Conservation (phyloP, 768 basidiomycete genomes). For the Termitomyces titanicus region DNA sequence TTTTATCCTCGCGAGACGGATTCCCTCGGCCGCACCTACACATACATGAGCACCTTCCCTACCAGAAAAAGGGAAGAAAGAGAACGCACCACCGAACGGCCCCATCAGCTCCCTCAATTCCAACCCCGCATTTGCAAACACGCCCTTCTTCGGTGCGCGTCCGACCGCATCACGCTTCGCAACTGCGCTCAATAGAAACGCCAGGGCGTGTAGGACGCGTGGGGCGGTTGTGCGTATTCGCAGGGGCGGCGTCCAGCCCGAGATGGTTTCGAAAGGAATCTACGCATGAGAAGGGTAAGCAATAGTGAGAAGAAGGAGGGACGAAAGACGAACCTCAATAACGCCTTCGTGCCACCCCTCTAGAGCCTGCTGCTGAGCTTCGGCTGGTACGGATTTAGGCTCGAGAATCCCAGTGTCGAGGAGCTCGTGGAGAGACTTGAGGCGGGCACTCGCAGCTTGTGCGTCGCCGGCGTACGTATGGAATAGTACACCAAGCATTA, state of each 20-base stretch:
- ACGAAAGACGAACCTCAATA: slow-evolving; percentile 22
- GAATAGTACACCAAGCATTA: slow-evolving; percentile 59
- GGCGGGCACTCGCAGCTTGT: slow-evolving; percentile 41
- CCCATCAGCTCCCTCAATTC: slow-evolving; percentile 34
- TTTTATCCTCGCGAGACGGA: slow-evolving; percentile 49
- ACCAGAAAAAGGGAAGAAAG: no score
- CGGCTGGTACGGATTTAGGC: neutral
- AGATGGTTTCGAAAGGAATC: slow-evolving; percentile 28
- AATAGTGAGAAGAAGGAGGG: slow-evolving; percentile 2
- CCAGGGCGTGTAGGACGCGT: slow-evolving; percentile 56
- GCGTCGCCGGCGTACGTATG: slow-evolving; percentile 57
- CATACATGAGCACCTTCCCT: no score
- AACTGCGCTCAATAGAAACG: slow-evolving; percentile 61
- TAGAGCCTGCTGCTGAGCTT: neutral
- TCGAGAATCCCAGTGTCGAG: slow-evolving; percentile 56
- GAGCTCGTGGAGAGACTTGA: slow-evolving; percentile 60
- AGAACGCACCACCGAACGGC: slow-evolving; percentile 24
- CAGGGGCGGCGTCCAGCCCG: slow-evolving; percentile 17
- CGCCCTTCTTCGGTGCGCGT: slow-evolving; percentile 65
- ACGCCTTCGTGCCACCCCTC: slow-evolving; percentile 31
- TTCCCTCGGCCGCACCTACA: neutral
- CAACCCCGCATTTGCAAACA: slow-evolving; percentile 67
- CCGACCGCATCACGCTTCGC: slow-evolving; percentile 74
- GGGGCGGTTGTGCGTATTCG: slow-evolving; percentile 68
- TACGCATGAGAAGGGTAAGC: slow-evolving; percentile 15